phyloP scores from a whole-genome alignment of 169 alveolate genomes.

The Eimeria tenella region DNA sequence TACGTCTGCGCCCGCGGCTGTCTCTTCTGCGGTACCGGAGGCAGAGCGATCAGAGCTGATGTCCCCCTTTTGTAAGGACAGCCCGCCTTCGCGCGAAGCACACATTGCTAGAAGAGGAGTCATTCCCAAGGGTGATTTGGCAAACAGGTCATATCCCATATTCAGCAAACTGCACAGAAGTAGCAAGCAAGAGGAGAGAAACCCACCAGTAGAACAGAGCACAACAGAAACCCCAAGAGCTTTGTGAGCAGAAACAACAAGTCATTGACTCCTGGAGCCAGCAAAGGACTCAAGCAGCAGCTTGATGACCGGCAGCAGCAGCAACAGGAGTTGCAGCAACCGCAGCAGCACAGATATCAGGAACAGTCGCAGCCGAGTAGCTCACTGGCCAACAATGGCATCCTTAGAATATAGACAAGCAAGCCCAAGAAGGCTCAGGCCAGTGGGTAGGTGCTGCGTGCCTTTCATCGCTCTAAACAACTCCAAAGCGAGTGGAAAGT shows the following conservation, averaged over 20 bases:
- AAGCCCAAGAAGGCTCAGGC: slow-evolving; percentile 68
- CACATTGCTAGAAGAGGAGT: slow-evolving; percentile 87
- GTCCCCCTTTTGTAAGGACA: not conserved
- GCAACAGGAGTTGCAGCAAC: not conserved
- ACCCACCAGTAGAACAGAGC: too few relatives aligned
- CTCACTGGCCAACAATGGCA: slow-evolving; percentile 64
- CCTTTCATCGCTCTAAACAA: slow-evolving; percentile 33
- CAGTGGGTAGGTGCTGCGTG: slow-evolving; percentile 65
- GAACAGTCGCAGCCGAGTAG: not conserved
- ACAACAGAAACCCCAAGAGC: not conserved
- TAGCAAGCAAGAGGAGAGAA: not conserved
- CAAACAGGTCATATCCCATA: slow-evolving; percentile 74
- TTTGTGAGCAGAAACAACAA: not conserved
- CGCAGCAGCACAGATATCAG: not conserved
- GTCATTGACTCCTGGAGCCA: not conserved
- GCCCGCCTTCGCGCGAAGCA: not conserved
- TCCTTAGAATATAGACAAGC: slow-evolving; percentile 44
- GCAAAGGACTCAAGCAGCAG: not conserved
- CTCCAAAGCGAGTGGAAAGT: slow-evolving; percentile 60
- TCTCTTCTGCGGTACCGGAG: not conserved
- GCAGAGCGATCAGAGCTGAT: not conserved
- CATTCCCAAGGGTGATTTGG: slow-evolving; percentile 82
- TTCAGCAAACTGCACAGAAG: slow-evolving; percentile 63
- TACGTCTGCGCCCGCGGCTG: not conserved
- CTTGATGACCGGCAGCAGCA: not conserved